phyloP scores from a whole-genome alignment of 306 rosid species.

The Prinsepia uniflora region DNA sequence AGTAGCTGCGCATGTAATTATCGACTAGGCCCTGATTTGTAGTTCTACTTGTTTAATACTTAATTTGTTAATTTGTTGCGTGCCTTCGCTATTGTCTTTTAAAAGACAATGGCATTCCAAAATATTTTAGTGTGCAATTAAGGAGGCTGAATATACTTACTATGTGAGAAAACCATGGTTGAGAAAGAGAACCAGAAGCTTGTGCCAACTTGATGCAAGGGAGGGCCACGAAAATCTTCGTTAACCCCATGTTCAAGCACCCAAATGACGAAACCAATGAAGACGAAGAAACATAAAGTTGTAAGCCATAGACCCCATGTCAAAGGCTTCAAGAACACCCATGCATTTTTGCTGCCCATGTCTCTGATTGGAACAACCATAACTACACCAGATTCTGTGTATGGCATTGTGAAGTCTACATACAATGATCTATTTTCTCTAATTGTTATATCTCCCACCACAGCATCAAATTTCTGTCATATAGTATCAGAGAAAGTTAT shows the following conservation, averaged over 20 bases:
- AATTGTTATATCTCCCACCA: conserved; percentile 44
- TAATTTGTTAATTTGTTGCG: too few relatives aligned
- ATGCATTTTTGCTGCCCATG: conserved; percentile 35
- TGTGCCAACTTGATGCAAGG: conserved; percentile 50
- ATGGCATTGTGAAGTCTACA: conserved; percentile 63
- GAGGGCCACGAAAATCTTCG: conserved; percentile 54
- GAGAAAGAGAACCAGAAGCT: conserved; percentile 68
- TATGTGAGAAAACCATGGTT: conserved; percentile 58
- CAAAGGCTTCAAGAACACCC: conserved; percentile 66
- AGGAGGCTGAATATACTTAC: conserved; percentile 30
- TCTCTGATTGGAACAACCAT: conserved; percentile 53
- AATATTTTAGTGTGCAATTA: background rate
- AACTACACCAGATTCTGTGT: conserved; percentile 63
- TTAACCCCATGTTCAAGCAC: conserved; percentile 60
- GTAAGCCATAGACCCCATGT: conserved; percentile 62
- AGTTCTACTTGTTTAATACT: too few relatives aligned
- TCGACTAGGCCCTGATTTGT: too few relatives aligned
- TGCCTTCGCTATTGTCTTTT: too few relatives aligned
- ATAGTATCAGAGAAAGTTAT: background rate
- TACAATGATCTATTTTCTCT: conserved; percentile 38
- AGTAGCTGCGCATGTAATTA: too few relatives aligned
- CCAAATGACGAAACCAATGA: conserved; percentile 69
- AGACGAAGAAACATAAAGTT: conserved; percentile 44
- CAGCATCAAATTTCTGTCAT: conserved; percentile 46
- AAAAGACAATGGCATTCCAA: too few relatives aligned